Percentiles rank a stretch among this genome's conserved stretches.
Conservation (phyloP, 202 grass and related monocot genomes). For the Saccharum hybrid region DNA sequence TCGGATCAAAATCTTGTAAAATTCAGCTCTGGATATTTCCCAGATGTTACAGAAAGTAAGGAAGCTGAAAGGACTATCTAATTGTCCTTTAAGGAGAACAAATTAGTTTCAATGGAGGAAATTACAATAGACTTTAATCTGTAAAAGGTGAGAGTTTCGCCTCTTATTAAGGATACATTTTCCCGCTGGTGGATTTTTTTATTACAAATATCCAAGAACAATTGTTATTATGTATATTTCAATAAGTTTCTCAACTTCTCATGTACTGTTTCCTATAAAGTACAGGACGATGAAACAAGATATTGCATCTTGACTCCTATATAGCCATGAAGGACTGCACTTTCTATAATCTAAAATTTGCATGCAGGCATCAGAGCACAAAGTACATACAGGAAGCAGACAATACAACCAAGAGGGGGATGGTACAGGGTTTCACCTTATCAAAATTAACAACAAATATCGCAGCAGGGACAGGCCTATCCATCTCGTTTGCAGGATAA, state of each 20-base stretch:
- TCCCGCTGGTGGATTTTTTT: neutral
- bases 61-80: constrained; percentile 11
- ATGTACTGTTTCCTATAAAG: constrained; percentile 25
- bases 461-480: constrained; percentile 79
- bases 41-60: constrained; percentile 16
- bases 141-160: neutral
- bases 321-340: constrained; percentile 5
- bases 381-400: constrained; percentile 25
- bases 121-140: constrained; percentile 17
- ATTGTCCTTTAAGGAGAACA: constrained; percentile 18
- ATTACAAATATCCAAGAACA: constrained; percentile 21
- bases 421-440: constrained; percentile 63
- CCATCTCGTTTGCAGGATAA: constrained; percentile 80
- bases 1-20: constrained; percentile 1
- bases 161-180: constrained; percentile 23
- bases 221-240: neutral
- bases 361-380: constrained; percentile 17
- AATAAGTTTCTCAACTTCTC: neutral
- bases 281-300: neutral
- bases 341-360: constrained; percentile 35
- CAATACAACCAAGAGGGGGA: constrained; percentile 12
- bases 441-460: constrained; percentile 99
- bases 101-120: constrained; percentile 29
- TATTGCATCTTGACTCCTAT: constrained; percentile 12
- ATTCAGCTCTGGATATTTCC: constrained; percentile 27